Evolutionary conservation across 2,329 filamentous ascomycete genomes (phyloP), one percentile per base, ranked within the genome.

Genomic region (Magnaporthiopsis incrustans): DNA sequence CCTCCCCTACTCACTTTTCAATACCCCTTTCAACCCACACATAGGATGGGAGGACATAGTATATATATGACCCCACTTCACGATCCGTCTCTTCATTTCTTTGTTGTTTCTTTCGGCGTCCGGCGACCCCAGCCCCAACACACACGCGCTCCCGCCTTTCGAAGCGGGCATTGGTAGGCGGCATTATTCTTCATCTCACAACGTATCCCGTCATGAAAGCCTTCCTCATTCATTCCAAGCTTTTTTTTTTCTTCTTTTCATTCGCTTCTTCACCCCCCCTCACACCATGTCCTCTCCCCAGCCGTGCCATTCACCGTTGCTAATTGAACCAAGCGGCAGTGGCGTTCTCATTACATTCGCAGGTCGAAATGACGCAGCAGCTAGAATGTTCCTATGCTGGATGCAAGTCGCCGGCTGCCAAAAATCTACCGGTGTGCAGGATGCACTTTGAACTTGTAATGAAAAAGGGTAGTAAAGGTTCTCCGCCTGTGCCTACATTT

Each of bases 51-150:
- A 53, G 44, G 8, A 32, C n/a, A 25, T n/a, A 25, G 44, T 25
- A 53, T 4, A 44, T 50, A 11, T 53, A 22, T 14, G 26, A 25
- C 61, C 22, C n/a, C 38, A 38, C 35, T 59, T 25, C 69, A 65
- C 64, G 67, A 61, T 62, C 63, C 66, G 68, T 69, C 67, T 66
- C 68, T 65, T 60, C 66, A 7, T 57, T 58, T 50, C 58, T 58
- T 59, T 59, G 66, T 35, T 14, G 58, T 53, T 53, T 38, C 25
- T 33, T 61, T 59, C 64, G 58, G 63, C 62, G 57, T 27, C 14
- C 11, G 22, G n/a, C 22, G n/a, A 10, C 44, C 8, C 44, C 22
- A 4, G 44, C 11, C 18, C 22, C 18, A 22, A 53, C 44, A 53
- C 44, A 53, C 44, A 22, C 44, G n/a, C n/a, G 12, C 30, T 30